These are phyloP conservation scores for Clarireedia monteithiana DNA, from an alignment of 2,329 filamentous ascomycete species.

Conservation along the genomic window DNA sequence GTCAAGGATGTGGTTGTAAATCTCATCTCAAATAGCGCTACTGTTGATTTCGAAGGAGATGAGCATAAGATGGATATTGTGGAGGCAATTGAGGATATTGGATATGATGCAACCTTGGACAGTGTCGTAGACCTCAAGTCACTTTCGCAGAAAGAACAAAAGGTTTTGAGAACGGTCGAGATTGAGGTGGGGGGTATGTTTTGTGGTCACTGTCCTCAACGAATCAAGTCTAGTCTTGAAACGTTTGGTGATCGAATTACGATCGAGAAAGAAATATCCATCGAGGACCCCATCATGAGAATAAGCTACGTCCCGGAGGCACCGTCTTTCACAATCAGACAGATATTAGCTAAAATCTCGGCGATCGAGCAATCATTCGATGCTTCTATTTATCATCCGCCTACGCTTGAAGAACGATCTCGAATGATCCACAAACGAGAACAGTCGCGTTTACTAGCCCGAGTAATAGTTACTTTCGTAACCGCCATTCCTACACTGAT, in stretches of 20 bases:
- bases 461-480: constrained; percentile 61
- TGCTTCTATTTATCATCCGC: constrained; percentile 68
- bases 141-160: constrained; percentile 16
- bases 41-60: constrained; percentile 37
- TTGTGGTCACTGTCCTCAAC: constrained; percentile 61
- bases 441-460: constrained; percentile 57
- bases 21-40: constrained; percentile 45
- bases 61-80: constrained; percentile 37
- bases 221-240: constrained; percentile 46
- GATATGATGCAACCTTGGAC: constrained; percentile 57
- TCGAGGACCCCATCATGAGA: constrained; percentile 58
- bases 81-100: constrained; percentile 50
- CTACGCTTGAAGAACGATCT: constrained; percentile 76
- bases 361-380: constrained; percentile 57
- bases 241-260: constrained; percentile 41
- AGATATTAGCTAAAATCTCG: constrained; percentile 61
- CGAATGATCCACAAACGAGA: constrained; percentile 64
- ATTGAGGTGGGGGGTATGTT: constrained; percentile 66
- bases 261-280: constrained; percentile 47
- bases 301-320: constrained; percentile 62
- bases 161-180: constrained; percentile 44
- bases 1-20: constrained; percentile 42
- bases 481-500: constrained; percentile 76
- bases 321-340: constrained; percentile 66
- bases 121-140: constrained; percentile 32